Conservation (phyloP, 805 yeast species). For the Schwanniomyces vanrijiae region DNA sequence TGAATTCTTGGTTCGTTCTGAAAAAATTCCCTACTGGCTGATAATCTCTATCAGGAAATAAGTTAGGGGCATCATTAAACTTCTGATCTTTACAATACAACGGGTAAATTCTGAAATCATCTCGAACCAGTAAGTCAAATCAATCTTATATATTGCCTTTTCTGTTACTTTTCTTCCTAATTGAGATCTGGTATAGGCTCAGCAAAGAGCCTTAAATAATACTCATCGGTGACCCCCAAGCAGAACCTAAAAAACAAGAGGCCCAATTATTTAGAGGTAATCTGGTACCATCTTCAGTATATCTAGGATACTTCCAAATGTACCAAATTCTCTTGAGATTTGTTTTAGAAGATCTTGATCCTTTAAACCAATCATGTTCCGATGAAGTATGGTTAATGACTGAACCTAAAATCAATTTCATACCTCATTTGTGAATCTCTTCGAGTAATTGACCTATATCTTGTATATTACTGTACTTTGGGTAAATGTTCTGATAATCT, state of each 20-base stretch:
- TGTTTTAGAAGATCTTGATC: constrained; percentile 48
- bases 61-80: constrained; percentile 50
- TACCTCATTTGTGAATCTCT: constrained; percentile 48
- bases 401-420: constrained; percentile 55
- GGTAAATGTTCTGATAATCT: constrained; percentile 52
- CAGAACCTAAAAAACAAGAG: constrained; percentile 52
- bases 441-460: constrained; percentile 50
- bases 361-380: constrained; percentile 59
- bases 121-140: constrained; percentile 56
- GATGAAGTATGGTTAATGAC: constrained; percentile 60
- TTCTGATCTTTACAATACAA: constrained; percentile 49
- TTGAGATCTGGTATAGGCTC: constrained; percentile 58
- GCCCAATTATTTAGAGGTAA: constrained; percentile 60
- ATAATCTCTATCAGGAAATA: constrained; percentile 36
- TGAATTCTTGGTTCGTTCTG: constrained; percentile 56
- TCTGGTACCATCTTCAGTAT: constrained; percentile 48
- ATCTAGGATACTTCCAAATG: constrained; percentile 53
- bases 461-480: constrained; percentile 53
- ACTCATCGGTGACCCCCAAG: constrained; percentile 59
- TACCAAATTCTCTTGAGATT: constrained; percentile 64
- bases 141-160: constrained; percentile 44
- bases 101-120: constrained; percentile 60
- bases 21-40: constrained; percentile 37
- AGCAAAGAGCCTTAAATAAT: constrained; percentile 55
- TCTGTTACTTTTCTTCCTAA: constrained; percentile 52